Conservation (phyloP, 2,329 filamentous ascomycete genomes). For the Trichoderma simmonsii region DNA sequence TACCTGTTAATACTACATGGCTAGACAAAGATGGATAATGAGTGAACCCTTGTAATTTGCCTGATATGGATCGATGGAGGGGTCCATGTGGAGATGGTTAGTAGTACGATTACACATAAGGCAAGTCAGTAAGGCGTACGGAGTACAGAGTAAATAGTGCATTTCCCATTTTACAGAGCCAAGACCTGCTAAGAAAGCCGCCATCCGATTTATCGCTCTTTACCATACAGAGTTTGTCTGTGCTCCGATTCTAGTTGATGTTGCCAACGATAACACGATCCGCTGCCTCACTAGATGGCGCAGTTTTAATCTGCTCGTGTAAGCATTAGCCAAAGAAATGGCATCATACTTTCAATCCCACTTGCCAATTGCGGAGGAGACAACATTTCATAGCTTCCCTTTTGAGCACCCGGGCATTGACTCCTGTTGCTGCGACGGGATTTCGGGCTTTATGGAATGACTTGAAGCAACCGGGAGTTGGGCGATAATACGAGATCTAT, state of each 20-base stretch:
- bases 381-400: not conserved
- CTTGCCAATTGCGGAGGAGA: not conserved
- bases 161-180: not conserved
- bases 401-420: not conserved
- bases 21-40: not conserved
- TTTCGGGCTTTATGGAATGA: not conserved
- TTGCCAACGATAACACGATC: not conserved
- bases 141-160: not conserved
- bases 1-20: not conserved
- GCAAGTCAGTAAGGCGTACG: not conserved
- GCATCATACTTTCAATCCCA: not conserved
- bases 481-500: not conserved
- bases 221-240: not conserved
- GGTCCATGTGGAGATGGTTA: not conserved
- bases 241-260: not conserved
- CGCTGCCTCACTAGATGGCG: not conserved
- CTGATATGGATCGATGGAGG: not conserved
- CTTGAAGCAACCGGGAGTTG: not conserved
- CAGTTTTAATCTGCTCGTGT: not conserved
- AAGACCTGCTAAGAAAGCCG: not conserved
- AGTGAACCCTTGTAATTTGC: not conserved
- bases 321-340: not conserved
- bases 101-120: not conserved
- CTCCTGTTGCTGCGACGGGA: not conserved
- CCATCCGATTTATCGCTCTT: not conserved